Percentiles rank a stretch among this genome's conserved stretches.
Conservation (phyloP, 305 asterid genomes). For the Solanum aculeatissimum region DNA sequence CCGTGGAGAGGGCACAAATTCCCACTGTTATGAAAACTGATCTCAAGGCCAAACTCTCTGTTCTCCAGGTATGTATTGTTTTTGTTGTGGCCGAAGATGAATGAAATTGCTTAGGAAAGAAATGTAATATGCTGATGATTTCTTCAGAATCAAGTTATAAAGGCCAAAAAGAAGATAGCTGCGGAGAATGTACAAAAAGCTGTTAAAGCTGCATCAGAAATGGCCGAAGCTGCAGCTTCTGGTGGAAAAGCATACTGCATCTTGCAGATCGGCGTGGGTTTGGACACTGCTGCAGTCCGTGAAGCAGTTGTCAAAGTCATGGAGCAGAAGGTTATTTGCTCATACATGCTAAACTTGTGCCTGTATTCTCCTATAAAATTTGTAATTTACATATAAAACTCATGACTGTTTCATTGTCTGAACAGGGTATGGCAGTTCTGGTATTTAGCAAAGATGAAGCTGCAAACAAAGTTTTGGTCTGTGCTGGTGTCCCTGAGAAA, state of each 20-base stretch:
- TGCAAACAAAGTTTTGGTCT: slow-evolving; percentile 69
- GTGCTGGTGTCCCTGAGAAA: slow-evolving; percentile 92
- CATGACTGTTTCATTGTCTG: neutral
- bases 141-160: slow-evolving; percentile 66
- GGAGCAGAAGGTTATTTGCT: slow-evolving; percentile 62
- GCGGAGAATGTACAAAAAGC: slow-evolving; percentile 82
- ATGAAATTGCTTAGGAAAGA: neutral
- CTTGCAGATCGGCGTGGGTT: slow-evolving; percentile 65
- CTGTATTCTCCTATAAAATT: neutral
- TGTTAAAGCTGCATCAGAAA: slow-evolving; percentile 41
- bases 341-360: neutral
- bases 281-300: slow-evolving; percentile 88
- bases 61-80: slow-evolving; percentile 57
- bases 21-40: slow-evolving; percentile 81
- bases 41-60: slow-evolving; percentile 62
- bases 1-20: slow-evolving; percentile 73
- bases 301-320: slow-evolving; percentile 96
- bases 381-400: no score
- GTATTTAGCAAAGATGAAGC: slow-evolving; percentile 71
- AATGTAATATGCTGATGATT: neutral
- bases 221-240: slow-evolving; percentile 63
- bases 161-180: slow-evolving; percentile 78
- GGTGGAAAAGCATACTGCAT: slow-evolving; percentile 78
- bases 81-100: neutral
- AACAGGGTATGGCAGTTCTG: slow-evolving; percentile 81